Evolutionary conservation across 257 asterid species (phyloP), one percentile per base, ranked within the genome.

Genomic region (Lycium barbarum): DNA sequence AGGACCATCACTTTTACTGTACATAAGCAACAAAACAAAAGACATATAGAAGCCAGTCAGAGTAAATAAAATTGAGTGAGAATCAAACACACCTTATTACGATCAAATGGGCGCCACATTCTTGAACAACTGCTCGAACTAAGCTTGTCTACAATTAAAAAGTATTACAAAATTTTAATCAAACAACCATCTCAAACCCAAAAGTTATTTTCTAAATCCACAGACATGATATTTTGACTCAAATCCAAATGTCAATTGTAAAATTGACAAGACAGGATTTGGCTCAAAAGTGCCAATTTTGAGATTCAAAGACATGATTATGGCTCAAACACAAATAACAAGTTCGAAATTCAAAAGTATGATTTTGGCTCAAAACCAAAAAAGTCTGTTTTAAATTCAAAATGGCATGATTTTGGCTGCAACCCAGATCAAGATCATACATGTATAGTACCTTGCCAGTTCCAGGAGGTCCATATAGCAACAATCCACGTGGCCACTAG

Each of bases 51-150:
- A 78, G 63, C 59, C 22, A 1, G n/a, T 26, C 47, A 53, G 26
- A 53, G 82, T 26, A 78, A 78, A 51, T 78, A 22, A 51, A 7
- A 47, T 51, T 51, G 15, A 66, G 22, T 53, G 45, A 61, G 76
- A 76, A 84, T 66, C 54, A 80, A 10, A 54, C 65, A 59, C 91
- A 94, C 98, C 99, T 96, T 70, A 96, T 90, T 61, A 89, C 93
- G 57, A 86, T 90, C 88, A 96, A 91, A 91, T 95, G 92, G 3
- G 98, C 98, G 82, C 87, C 92, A 86, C 94, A 92, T 89, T 96
- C 98, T n/a, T 91, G 96, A 90, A 93, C 98, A 71, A 93, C 96
- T 17, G 99, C 99, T 33, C 99, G 93, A 89, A 96, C 98, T 96
- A 95, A 93, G 93, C 99, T 95, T 84, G 99, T 96, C 99, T 96